Conservation (phyloP, 2,329 filamentous ascomycete species). For the Endoconidiophora polonica region DNA sequence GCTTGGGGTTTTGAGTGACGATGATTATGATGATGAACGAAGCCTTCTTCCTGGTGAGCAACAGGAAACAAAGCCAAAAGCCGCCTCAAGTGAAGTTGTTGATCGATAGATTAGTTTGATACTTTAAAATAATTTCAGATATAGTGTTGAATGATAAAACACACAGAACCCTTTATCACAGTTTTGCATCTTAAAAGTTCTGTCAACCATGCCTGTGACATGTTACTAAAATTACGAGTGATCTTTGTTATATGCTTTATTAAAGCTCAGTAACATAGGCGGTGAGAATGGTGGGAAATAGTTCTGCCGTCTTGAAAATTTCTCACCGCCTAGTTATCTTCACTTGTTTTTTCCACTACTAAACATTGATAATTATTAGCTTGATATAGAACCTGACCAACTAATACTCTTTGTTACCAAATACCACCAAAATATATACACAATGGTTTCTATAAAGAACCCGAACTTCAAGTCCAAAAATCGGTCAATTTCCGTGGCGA, state of each 20-base stretch:
- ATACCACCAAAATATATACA: constrained; percentile 5
- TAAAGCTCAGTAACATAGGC: too few species aligned
- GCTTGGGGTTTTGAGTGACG: constrained; percentile 74
- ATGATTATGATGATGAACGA: constrained; percentile 56
- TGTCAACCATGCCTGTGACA: too few species aligned
- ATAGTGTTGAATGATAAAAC: too few species aligned
- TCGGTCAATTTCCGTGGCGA: constrained; percentile 30
- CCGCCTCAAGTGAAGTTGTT: too few species aligned
- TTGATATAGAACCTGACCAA: background rate
- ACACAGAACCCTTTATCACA: too few species aligned
- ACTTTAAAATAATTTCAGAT: too few species aligned
- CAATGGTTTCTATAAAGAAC: constrained; percentile 40
- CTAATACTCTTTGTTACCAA: background rate
- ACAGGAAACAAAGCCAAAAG: background rate
- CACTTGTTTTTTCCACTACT: background rate
- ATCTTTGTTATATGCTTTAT: too few species aligned
- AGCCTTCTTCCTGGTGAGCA: background rate
- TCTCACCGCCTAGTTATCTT: constrained; percentile 11
- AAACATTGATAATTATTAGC: background rate
- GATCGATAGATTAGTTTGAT: too few species aligned
- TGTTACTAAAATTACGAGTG: too few species aligned
- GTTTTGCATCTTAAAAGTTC: too few species aligned
- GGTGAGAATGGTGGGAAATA: background rate
- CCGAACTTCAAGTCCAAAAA: constrained; percentile 40
- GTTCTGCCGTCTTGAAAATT: constrained; percentile 8